A percentile compares a stretch with the other conserved stretches of the same genome.
These are phyloP conservation scores for Saturnispora galanensis DNA, from an alignment of 805 yeast genomes.

Conservation along the genomic window DNA sequence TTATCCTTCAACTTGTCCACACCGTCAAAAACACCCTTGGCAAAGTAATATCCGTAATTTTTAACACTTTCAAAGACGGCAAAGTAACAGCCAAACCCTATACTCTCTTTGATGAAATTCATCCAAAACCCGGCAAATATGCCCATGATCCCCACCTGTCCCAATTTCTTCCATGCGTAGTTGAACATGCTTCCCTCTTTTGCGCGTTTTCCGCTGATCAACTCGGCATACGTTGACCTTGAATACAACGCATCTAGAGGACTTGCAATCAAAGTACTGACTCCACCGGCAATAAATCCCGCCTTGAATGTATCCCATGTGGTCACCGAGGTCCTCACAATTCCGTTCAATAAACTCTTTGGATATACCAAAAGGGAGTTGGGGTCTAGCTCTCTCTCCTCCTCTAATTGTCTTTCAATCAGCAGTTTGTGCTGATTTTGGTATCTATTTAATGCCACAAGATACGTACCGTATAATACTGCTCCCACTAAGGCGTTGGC, in stretches of 20 bases:
- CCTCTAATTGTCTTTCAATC: conserved; percentile 13
- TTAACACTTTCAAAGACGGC: conserved; percentile 71
- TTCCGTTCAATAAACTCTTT: conserved; percentile 2
- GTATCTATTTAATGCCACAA: conserved; percentile 40
- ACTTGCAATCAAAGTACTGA: conserved; percentile 85
- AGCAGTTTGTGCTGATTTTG: conserved; percentile 16
- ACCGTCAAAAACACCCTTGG: conserved; percentile 36
- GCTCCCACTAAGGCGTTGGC: conserved; percentile 89
- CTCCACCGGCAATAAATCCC: conserved; percentile 78
- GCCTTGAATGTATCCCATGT: conserved; percentile 57
- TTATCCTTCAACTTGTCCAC: conserved; percentile 9
- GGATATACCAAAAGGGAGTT: conserved; percentile 17
- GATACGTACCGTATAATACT: conserved; percentile 74
- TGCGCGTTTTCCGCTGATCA: conserved; percentile 43
- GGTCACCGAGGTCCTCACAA: conserved; percentile 10
- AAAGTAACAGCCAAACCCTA: conserved; percentile 82
- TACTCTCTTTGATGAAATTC: conserved; percentile 64
- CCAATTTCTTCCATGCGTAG: conserved; percentile 59
- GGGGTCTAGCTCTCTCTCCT: conserved; percentile 16
- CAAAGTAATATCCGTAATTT: conserved; percentile 48
- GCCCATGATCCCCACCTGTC: conserved; percentile 69
- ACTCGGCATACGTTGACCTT: conserved; percentile 66
- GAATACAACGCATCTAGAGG: conserved; percentile 89
- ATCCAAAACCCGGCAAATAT: conserved; percentile 86
- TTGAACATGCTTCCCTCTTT: conserved; percentile 62